Percentiles rank a stretch among this genome's conserved stretches.
These are phyloP conservation scores for Mycogone perniciosa DNA, from an alignment of 2,329 filamentous ascomycete genomes.

Conservation along the genomic window DNA sequence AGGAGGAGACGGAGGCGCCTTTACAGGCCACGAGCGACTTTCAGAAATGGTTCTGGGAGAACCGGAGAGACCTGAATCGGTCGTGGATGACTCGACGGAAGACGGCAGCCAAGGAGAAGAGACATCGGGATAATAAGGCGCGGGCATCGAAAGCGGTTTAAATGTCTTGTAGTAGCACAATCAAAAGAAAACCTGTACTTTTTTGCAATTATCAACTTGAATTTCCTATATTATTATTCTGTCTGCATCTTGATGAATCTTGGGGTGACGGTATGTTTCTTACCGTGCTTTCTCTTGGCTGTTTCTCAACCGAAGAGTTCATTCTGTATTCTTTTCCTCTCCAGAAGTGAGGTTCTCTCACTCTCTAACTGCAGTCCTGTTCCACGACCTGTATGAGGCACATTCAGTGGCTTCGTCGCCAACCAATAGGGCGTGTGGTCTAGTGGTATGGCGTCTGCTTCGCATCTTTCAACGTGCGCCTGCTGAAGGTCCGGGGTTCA, in stretches of 20 bases:
- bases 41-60: conserved; percentile 63
- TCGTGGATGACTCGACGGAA: conserved; percentile 62
- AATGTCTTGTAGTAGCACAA: conserved; percentile 1
- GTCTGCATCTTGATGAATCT: not conserved
- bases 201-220: not conserved
- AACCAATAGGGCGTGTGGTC: conserved; percentile 18
- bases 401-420: not conserved
- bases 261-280: not conserved
- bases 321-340: too few species aligned
- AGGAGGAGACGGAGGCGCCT: conserved; percentile 18
- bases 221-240: not conserved
- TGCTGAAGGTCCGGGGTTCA: conserved; percentile 21
- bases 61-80: conserved; percentile 56
- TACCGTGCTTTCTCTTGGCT: not conserved
- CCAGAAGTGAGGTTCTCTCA: not conserved
- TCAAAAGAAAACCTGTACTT: not conserved
- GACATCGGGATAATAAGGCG: conserved; percentile 58
- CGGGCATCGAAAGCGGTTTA: conserved; percentile 38
- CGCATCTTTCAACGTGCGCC: conserved; percentile 16
- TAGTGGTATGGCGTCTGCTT: conserved; percentile 22
- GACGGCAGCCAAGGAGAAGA: conserved; percentile 57
- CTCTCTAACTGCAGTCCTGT: not conserved
- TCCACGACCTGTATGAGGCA: not conserved
- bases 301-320: not conserved
- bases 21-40: conserved; percentile 43